Evolutionary conservation across 1,284 basidiomycete species (phyloP), one percentile per base, ranked within the genome.

Genomic region (Tilletia walkeri): DNA sequence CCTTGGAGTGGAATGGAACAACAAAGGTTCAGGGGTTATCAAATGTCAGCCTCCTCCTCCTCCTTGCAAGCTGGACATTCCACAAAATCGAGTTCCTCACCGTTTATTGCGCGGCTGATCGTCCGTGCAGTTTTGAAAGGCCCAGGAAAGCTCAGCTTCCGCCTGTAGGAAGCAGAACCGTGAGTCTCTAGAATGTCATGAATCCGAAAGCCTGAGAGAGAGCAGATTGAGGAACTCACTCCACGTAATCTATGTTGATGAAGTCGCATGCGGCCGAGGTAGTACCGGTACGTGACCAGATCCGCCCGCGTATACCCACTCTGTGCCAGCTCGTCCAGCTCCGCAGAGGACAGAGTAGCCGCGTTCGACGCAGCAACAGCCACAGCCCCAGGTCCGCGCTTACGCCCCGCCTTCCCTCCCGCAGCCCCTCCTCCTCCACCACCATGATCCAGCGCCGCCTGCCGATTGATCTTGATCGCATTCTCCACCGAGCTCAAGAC

Each of bases 401-500:
- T 56, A n/a, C 34, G 12, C 4, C 7, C 16, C n/a, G n/a, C 38
- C 36, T n/a, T 48, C 54, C 38, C 38, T 20, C 41, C 18, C 34
- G 30, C 38, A 7, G 24, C 24, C 24, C 24, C 24, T 30, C 24
- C 24, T 18, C 61, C 70, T 45, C 69, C 69, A 50, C 48, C 7
- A 14, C 34, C 34, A 20, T 5, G 4, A 34, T 56, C 71, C 61
- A 14, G 4, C 7, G 66, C 69, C 45, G 41, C 49, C n/a, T 71
- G 20, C 54, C 69, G 73, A 56, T 83, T 83, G 54, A 79, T 70
- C n/a, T 77, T 76, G 65, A 83, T 69, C 5, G 84, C 83, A 68
- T 84, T 84, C 39, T 83, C 76, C 20, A 84, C 84, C 61, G 84
- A 84, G 34, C 83, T 84, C 16, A 86, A 71, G n/a, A 86, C 84